These are phyloP conservation scores for Chrysosphaeria jannelii DNA, from an alignment of 2,329 filamentous ascomycete genomes.

Conservation along the genomic window DNA sequence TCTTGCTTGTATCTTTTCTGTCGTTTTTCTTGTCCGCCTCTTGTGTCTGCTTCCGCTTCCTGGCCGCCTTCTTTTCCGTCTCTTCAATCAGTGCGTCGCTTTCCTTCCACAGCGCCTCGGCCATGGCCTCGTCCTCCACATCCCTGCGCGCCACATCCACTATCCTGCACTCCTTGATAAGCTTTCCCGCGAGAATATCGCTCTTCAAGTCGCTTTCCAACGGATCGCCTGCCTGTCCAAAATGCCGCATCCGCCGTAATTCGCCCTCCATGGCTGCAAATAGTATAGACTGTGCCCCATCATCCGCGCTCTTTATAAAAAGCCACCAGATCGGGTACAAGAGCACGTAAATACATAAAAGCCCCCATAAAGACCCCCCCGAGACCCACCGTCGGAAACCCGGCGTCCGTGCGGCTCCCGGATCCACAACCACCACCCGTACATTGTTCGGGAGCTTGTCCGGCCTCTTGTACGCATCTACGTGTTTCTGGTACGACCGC, in stretches of 20 bases:
- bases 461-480: conserved; percentile 56
- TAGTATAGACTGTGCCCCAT: conserved; percentile 66
- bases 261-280: conserved; percentile 59
- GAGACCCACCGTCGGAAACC: conserved; percentile 72
- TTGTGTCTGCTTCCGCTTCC: conserved; percentile 3
- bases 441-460: conserved; percentile 61
- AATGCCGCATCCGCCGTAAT: conserved; percentile 20
- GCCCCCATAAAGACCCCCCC: conserved; percentile 51
- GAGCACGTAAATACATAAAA: conserved; percentile 41
- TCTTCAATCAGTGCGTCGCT: conserved; percentile 62
- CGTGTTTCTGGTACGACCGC: conserved; percentile 70
- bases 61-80: conserved; percentile 14
- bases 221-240: conserved; percentile 2
- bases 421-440: conserved; percentile 64
- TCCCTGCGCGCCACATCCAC: conserved; percentile 42
- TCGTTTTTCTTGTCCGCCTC: conserved; percentile 2
- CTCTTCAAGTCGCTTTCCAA: neutral
- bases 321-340: conserved; percentile 67
- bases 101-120: conserved; percentile 69
- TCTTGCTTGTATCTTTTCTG: no score
- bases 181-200: conserved; percentile 10
- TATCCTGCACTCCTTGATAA: conserved; percentile 73
- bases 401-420: conserved; percentile 57
- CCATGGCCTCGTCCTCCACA: conserved; percentile 45
- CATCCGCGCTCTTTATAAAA: conserved; percentile 52